Evolutionary conservation across 306 rosid species (phyloP).

Genomic region (Glycine soja): DNA sequence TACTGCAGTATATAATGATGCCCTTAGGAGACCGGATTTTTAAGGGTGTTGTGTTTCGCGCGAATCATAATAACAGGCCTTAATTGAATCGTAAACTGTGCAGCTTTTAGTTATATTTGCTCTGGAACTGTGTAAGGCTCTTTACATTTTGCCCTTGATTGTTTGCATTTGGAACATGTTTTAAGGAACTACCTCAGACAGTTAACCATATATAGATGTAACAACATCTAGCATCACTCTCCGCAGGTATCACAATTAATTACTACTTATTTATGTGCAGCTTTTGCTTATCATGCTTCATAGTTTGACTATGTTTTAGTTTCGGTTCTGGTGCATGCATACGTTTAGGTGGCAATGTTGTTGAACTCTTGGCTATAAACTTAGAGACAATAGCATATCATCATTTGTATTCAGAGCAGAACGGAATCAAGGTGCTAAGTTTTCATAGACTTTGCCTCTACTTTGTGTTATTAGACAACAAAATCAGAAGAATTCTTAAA

Average conservation of each 20-base stretch:
- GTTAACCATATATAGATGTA: conserved; percentile 2
- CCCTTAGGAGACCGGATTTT: conserved; percentile 33
- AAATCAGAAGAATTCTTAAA: conserved; percentile 36
- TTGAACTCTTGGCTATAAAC: conserved; percentile 44
- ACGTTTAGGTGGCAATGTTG: not conserved
- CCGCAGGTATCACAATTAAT: not conserved
- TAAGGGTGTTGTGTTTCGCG: conserved; percentile 40
- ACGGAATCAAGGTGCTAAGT: conserved; percentile 45
- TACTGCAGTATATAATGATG: conserved; percentile 28
- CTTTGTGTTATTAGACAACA: conserved; percentile 21
- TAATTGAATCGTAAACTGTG: not conserved
- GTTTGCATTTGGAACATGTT: conserved; percentile 24
- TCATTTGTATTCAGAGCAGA: conserved; percentile 34
- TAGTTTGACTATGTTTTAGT: not conserved
- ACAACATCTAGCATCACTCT: conserved; percentile 16
- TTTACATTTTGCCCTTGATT: conserved; percentile 51
- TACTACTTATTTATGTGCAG: conserved; percentile 9
- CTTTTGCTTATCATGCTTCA: conserved; percentile 3
- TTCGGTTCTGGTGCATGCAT: conserved; percentile 12
- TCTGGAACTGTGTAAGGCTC: conserved; percentile 15
- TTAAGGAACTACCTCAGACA: conserved; percentile 8
- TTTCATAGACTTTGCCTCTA: conserved; percentile 38
- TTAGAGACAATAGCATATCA: conserved; percentile 20
- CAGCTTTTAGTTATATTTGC: conserved; percentile 2
- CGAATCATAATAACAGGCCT: conserved; percentile 32